Evolutionary conservation across 1,139 yeast genomes (phyloP).

Genomic region (Lizanozyma gosingica): DNA sequence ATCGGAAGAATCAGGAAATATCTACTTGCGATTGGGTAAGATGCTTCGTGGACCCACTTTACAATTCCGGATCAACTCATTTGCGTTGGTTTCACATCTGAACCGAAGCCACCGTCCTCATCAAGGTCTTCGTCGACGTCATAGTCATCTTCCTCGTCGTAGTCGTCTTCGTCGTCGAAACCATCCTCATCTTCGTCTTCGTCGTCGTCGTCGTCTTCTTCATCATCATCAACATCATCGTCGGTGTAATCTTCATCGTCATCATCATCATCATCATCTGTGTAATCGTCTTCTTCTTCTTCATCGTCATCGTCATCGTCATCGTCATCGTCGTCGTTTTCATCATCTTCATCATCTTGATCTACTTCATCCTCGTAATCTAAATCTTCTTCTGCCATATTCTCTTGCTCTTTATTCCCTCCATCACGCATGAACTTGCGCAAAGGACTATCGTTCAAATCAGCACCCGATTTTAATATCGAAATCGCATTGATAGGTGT

Average conservation of each 20-base stretch:
- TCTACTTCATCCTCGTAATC: conserved; percentile 1
- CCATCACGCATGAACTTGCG: neutral
- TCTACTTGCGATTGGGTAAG: no score
- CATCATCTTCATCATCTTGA: conserved; percentile 7
- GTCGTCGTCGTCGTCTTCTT: neutral
- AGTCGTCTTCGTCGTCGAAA: neutral
- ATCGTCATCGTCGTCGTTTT: conserved; percentile 7
- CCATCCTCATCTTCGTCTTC: neutral
- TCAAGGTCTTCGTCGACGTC: neutral
- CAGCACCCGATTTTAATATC: neutral
- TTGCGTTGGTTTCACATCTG: no score
- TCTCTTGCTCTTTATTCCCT: conserved; percentile 3
- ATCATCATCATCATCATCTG: conserved; percentile 12
- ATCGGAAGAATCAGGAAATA: no score
- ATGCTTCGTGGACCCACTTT: no score
- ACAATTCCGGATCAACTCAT: no score
- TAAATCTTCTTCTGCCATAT: neutral
- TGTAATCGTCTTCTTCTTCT: conserved; percentile 10
- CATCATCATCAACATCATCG: conserved; percentile 4
- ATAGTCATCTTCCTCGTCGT: neutral
- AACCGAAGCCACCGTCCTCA: no score
- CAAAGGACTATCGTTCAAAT: neutral
- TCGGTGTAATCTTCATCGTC: conserved; percentile 12
- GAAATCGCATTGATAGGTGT: neutral
- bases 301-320: conserved; percentile 8